phyloP scores from a whole-genome alignment of 352 stramenopile species.

The Phytophthora lateralis region DNA sequence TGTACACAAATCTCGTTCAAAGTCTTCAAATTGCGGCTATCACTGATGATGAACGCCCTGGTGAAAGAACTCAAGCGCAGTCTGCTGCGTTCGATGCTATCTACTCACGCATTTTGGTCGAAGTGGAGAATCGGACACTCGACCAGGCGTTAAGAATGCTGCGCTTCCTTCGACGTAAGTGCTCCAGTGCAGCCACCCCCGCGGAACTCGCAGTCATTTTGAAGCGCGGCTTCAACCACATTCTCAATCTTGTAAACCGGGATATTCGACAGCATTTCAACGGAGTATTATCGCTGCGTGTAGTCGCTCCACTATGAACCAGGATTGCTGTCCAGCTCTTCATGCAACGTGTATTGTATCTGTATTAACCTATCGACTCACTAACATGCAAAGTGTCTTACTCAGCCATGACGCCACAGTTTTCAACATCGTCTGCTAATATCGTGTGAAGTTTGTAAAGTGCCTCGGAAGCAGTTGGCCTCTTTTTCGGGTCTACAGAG shows the following conservation, averaged over 20 bases:
- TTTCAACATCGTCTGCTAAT: constrained; percentile 18
- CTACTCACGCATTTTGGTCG: constrained; percentile 72
- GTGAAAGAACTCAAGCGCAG: constrained; percentile 1
- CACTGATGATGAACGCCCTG: neutral
- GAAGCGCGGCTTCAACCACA: constrained; percentile 58
- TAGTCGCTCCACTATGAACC: constrained; percentile 46
- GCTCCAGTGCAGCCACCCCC: constrained; percentile 18
- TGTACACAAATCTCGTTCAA: constrained; percentile 45
- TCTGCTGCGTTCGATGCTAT: constrained; percentile 68
- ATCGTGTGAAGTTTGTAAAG: constrained; percentile 49
- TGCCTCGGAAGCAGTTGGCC: constrained; percentile 42
- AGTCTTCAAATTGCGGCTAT: constrained; percentile 16
- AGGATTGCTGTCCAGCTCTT: neutral
- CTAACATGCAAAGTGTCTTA: constrained; percentile 1
- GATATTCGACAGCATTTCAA: constrained; percentile 60
- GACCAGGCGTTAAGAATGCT: constrained; percentile 72
- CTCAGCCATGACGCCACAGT: constrained; percentile 1
- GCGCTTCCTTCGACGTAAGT: constrained; percentile 74
- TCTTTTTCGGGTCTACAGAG: constrained; percentile 32
- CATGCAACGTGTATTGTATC: too few relatives aligned
- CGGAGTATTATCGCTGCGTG: constrained; percentile 38
- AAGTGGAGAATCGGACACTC: constrained; percentile 65
- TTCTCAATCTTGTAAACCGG: constrained; percentile 64
- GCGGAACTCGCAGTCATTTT: constrained; percentile 10
- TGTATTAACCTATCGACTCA: constrained; percentile 3